phyloP scores from a whole-genome alignment of 345 rosid species.

The Euphorbia peplus region DNA sequence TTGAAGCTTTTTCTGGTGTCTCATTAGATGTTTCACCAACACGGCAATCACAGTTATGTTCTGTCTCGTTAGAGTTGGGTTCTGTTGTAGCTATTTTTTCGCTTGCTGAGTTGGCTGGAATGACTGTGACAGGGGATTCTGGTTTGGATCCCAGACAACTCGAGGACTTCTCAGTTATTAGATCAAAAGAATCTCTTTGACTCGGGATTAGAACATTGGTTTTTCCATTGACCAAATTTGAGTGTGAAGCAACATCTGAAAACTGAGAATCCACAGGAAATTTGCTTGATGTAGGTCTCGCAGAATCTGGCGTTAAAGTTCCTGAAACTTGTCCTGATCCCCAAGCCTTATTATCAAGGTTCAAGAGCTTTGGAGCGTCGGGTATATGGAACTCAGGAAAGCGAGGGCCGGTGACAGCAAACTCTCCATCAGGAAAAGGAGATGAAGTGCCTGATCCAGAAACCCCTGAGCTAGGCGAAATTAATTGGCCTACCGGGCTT shows the following conservation, averaged over 20 bases:
- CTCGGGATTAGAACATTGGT: constrained; percentile 28
- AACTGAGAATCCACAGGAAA: constrained; percentile 29
- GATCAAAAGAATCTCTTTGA: constrained; percentile 59
- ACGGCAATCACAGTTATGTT: constrained; percentile 13
- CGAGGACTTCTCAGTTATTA: constrained; percentile 43
- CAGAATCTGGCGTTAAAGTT: constrained; percentile 50
- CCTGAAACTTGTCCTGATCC: constrained; percentile 47
- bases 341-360: constrained; percentile 47
- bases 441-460: constrained; percentile 91
- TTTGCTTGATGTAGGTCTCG: constrained; percentile 35
- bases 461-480: constrained; percentile 86
- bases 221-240: constrained; percentile 19
- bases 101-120: constrained; percentile 19
- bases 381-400: constrained; percentile 56
- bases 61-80: constrained; percentile 20
- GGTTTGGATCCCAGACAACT: constrained; percentile 47
- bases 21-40: constrained; percentile 36
- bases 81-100: constrained; percentile 25
- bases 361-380: constrained; percentile 64
- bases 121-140: constrained; percentile 36
- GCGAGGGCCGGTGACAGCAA: constrained; percentile 31
- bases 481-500: constrained; percentile 85
- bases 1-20: constrained; percentile 31
- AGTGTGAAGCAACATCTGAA: constrained; percentile 27
- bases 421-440: constrained; percentile 77